These are phyloP conservation scores for Penicillium dipodomyicola DNA, from an alignment of 495 filamentous ascomycete species.

Conservation along the genomic window DNA sequence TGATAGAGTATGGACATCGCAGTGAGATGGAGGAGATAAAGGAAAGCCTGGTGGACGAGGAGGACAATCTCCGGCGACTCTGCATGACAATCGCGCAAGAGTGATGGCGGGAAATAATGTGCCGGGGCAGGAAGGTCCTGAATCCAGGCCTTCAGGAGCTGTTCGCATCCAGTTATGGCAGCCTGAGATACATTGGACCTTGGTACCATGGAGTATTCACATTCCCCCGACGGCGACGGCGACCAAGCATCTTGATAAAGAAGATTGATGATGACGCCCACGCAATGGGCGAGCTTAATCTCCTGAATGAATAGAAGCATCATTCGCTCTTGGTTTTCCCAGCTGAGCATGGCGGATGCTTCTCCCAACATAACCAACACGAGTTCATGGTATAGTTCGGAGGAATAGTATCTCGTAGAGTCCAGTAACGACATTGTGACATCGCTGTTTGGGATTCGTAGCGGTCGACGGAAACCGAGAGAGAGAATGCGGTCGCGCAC, in stretches of 20 bases:
- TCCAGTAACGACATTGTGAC: slow-evolving; percentile 8
- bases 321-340: slow-evolving; percentile 13
- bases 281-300: slow-evolving; percentile 6
- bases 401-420: slow-evolving; percentile 12
- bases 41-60: slow-evolving; percentile 6
- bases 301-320: slow-evolving; percentile 12
- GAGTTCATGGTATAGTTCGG: slow-evolving; percentile 6
- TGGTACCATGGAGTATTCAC: slow-evolving; percentile 1
- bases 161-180: not conserved
- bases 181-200: slow-evolving; percentile 2
- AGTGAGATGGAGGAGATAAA: slow-evolving; percentile 12
- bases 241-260: slow-evolving; percentile 8
- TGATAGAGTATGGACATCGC: slow-evolving; percentile 6
- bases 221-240: slow-evolving; percentile 1
- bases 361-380: slow-evolving; percentile 7
- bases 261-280: slow-evolving; percentile 5
- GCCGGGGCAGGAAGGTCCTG: slow-evolving; percentile 8
- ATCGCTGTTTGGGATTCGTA: slow-evolving; percentile 10
- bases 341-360: slow-evolving; percentile 8
- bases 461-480: slow-evolving; percentile 7
- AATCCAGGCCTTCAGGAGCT: slow-evolving; percentile 12
- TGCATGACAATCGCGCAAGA: not conserved
- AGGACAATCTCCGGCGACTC: slow-evolving; percentile 6
- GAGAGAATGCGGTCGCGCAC: slow-evolving; percentile 12
- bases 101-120: slow-evolving; percentile 9